Conservation (phyloP, 768 basidiomycete genomes). For the Austroboletus festivus region DNA sequence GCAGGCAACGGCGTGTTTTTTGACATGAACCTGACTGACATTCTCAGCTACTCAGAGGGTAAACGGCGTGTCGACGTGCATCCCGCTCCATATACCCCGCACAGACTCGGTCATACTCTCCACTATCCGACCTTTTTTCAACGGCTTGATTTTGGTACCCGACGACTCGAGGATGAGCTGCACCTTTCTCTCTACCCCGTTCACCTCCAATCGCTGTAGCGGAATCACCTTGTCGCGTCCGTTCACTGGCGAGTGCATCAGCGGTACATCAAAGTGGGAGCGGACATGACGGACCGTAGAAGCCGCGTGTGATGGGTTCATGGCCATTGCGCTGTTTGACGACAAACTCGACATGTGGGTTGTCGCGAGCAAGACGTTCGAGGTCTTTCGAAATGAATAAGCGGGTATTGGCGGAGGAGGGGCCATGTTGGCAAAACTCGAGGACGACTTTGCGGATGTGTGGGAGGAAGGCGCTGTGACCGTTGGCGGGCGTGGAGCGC, state of each 20-base stretch:
- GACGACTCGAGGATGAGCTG: constrained; percentile 83
- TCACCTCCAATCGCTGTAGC: constrained; percentile 71
- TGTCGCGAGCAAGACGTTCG: constrained; percentile 59
- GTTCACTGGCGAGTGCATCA: constrained; percentile 58
- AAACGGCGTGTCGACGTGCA: constrained; percentile 75
- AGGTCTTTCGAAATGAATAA: constrained; percentile 64
- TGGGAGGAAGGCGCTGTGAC: constrained; percentile 70
- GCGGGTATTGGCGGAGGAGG: constrained; percentile 70
- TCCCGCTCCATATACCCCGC: constrained; percentile 87
- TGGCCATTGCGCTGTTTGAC: constrained; percentile 70
- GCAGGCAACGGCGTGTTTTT: constrained; percentile 34
- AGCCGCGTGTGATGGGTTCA: constrained; percentile 79
- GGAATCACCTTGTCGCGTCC: constrained; percentile 86
- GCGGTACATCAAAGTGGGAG: background rate
- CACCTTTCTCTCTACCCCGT: constrained; percentile 73
- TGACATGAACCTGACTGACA: constrained; percentile 21
- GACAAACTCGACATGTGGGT: constrained; percentile 85
- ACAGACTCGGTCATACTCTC: constrained; percentile 78
- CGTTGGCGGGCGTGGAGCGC: constrained; percentile 66
- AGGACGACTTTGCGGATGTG: constrained; percentile 84
- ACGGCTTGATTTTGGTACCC: constrained; percentile 77
- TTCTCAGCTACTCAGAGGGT: constrained; percentile 36
- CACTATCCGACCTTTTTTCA: constrained; percentile 65
- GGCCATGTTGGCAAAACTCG: constrained; percentile 83
- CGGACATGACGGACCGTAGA: constrained; percentile 56